Evolutionary conservation across 1,284 basidiomycete genomes (phyloP).

Genomic region (Microbotryum violaceum): DNA sequence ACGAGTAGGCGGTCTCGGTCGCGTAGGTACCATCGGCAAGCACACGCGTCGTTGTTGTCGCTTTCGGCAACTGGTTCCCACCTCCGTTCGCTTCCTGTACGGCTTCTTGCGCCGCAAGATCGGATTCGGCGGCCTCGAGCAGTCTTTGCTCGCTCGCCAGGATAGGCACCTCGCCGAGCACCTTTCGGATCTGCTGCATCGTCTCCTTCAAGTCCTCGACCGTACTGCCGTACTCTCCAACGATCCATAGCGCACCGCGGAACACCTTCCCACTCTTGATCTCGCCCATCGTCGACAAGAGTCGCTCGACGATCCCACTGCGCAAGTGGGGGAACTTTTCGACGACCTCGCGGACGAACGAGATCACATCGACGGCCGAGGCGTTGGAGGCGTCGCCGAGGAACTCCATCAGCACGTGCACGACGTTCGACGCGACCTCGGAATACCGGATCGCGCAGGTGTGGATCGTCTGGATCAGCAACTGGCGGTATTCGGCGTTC

Average conservation of each 20-base stretch:
- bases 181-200: slow-evolving; percentile 75
- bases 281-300: slow-evolving; percentile 72
- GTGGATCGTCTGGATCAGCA: slow-evolving; percentile 96
- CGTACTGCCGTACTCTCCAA: slow-evolving; percentile 85
- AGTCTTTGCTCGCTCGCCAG: slow-evolving; percentile 77
- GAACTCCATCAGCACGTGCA: slow-evolving; percentile 97
- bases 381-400: slow-evolving; percentile 85
- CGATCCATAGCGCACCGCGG: slow-evolving; percentile 93
- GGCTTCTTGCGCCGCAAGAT: slow-evolving; percentile 42
- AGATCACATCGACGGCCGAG: slow-evolving; percentile 88
- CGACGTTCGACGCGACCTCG: slow-evolving; percentile 94
- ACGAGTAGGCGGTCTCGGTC: slow-evolving; percentile 84
- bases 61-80: slow-evolving; percentile 40
- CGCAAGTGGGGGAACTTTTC: slow-evolving; percentile 94
- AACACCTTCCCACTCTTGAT: slow-evolving; percentile 98
- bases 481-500: slow-evolving; percentile 89
- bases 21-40: slow-evolving; percentile 97
- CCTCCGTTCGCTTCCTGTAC: slow-evolving; percentile 33
- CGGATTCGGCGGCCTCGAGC: slow-evolving; percentile 63
- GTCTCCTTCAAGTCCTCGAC: slow-evolving; percentile 58
- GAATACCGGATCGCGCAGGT: slow-evolving; percentile 94
- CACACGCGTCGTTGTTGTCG: slow-evolving; percentile 53
- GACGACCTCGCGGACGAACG: slow-evolving; percentile 94
- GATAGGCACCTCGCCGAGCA: slow-evolving; percentile 93
- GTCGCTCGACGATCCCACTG: slow-evolving; percentile 72